Percentiles rank a stretch among this genome's conserved stretches.
phyloP scores from a whole-genome alignment of 768 basidiomycete genomes.

The Kwoniella botswanensis region DNA sequence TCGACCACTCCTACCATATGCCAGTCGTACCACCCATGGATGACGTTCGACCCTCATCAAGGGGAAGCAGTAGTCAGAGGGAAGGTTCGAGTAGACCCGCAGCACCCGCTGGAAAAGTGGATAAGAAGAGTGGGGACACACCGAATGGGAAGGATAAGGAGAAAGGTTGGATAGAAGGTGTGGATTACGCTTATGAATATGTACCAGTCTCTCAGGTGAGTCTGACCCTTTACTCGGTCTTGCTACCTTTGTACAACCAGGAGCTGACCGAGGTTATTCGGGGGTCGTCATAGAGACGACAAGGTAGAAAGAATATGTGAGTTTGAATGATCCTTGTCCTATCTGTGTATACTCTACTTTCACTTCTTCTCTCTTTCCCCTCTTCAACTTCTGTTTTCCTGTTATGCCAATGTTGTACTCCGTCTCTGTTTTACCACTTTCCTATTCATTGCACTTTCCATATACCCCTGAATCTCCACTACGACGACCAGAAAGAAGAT shows the following conservation, averaged over 20 bases:
- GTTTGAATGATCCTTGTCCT: constrained; percentile 19
- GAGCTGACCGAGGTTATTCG: too few species aligned
- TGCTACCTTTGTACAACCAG: too few species aligned
- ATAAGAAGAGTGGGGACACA: constrained; percentile 17
- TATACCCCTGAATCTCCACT: too few species aligned
- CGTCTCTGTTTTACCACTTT: too few species aligned
- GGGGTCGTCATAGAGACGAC: constrained; percentile 27
- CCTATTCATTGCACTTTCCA: too few species aligned
- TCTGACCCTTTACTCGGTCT: constrained; percentile 3
- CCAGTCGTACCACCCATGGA: constrained; percentile 23
- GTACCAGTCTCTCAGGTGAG: constrained; percentile 49
- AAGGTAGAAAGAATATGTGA: constrained; percentile 52
- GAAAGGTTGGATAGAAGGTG: constrained; percentile 30
- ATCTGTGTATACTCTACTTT: neutral
- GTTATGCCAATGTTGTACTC: too few species aligned
- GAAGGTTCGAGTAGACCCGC: constrained; percentile 15
- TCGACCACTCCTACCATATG: constrained; percentile 5
- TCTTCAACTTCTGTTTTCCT: neutral
- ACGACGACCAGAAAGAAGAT: too few species aligned
- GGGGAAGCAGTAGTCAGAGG: constrained; percentile 12
- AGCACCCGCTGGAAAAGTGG: constrained; percentile 19
- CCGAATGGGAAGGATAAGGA: constrained; percentile 12
- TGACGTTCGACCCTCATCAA: neutral
- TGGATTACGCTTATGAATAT: constrained; percentile 51
- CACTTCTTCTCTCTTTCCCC: neutral